These are phyloP conservation scores for Phytophthora constricta DNA, from an alignment of 352 stramenopile genomes.

Conservation along the genomic window DNA sequence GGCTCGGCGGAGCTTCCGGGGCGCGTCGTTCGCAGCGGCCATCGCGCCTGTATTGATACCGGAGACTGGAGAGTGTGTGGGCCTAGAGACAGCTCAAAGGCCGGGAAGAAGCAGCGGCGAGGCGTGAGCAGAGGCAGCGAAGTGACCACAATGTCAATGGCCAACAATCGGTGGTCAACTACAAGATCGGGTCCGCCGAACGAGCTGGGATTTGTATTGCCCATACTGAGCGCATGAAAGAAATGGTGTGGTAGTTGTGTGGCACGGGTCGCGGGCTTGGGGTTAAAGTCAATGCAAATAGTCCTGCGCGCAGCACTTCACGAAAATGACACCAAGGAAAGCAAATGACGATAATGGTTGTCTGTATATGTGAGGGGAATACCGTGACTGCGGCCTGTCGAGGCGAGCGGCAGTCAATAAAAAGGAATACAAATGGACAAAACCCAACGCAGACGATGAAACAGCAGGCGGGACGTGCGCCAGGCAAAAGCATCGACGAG, in stretches of 20 bases:
- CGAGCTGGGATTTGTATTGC: no score
- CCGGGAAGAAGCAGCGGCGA: not conserved
- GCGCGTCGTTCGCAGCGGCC: conserved; percentile 27
- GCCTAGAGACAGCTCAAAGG: conserved; percentile 5
- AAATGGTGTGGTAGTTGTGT: not conserved
- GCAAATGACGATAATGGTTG: conserved; percentile 26
- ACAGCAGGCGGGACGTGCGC: conserved; percentile 18
- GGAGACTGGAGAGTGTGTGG: not conserved
- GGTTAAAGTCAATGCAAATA: no score
- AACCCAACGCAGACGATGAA: conserved; percentile 33
- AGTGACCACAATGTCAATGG: conserved; percentile 29
- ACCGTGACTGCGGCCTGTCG: conserved; percentile 27
- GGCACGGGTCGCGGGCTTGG: no score
- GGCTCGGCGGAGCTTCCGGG: conserved; percentile 49
- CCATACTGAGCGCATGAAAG: not conserved
- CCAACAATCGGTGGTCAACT: not conserved
- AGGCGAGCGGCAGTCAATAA: conserved; percentile 38
- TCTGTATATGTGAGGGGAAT: conserved; percentile 30
- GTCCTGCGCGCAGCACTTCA: no score
- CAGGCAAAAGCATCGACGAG: no score
- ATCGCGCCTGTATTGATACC: conserved; percentile 19
- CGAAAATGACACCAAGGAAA: conserved; percentile 12
- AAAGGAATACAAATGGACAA: conserved; percentile 49
- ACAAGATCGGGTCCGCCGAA: conserved; percentile 1
- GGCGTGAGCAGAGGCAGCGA: not conserved